Percentiles rank a stretch among this genome's conserved stretches.
Conservation (phyloP, 2,329 filamentous ascomycete species). For the Arthrobotrys iridis region DNA sequence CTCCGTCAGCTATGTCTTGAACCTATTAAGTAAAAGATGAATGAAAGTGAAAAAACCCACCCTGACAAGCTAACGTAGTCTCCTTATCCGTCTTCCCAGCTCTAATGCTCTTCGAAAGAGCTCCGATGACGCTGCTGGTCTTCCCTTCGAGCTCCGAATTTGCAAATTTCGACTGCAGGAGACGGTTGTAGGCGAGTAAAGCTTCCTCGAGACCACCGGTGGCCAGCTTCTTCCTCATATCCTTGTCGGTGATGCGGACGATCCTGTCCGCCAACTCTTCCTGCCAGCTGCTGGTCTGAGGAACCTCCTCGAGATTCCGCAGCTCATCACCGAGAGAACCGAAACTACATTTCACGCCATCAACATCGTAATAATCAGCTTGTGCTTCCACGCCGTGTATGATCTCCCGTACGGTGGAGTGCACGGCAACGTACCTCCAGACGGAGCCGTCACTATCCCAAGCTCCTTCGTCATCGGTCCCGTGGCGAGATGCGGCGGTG, state of each 20-base stretch:
- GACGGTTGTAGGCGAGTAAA: constrained; percentile 70
- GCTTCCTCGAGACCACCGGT: constrained; percentile 74
- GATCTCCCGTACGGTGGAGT: constrained; percentile 61
- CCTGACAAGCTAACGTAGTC: constrained; percentile 74
- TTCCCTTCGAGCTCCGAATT: constrained; percentile 70
- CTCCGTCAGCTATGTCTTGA: not conserved
- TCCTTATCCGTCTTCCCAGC: constrained; percentile 75
- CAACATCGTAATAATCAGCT: constrained; percentile 64
- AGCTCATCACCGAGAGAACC: constrained; percentile 75
- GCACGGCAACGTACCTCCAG: constrained; percentile 64
- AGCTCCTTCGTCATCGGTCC: constrained; percentile 71
- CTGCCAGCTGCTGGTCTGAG: constrained; percentile 67
- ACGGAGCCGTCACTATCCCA: constrained; percentile 69
- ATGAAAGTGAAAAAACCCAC: constrained; percentile 59
- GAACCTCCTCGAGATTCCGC: constrained; percentile 67
- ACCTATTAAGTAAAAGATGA: not conserved
- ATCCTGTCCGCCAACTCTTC: constrained; percentile 73
- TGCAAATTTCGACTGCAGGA: constrained; percentile 75
- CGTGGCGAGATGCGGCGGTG: constrained; percentile 70
- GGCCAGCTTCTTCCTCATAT: constrained; percentile 76
- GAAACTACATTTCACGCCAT: constrained; percentile 62
- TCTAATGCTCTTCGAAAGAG: constrained; percentile 76
- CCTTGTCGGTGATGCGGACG: constrained; percentile 72
- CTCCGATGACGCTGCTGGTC: constrained; percentile 71
- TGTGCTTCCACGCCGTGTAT: constrained; percentile 63